Base-by-base conservation (phyloP, 768 basidiomycete genomes). In the Asterophora lycoperdoides region DNA sequence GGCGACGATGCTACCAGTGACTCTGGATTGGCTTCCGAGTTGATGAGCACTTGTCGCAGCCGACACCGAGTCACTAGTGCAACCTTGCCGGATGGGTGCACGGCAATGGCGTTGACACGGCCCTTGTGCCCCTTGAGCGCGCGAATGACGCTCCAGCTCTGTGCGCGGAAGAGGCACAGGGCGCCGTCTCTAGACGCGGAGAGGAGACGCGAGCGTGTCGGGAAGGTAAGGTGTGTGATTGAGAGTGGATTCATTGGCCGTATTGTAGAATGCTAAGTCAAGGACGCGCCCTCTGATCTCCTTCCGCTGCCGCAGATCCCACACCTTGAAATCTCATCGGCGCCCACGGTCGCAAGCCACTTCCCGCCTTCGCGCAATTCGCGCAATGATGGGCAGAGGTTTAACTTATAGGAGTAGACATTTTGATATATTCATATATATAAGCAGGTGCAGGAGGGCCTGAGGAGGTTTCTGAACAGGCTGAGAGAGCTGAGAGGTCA, bases 321-420 rank as follows among this genome's bases (percentile, higher is more conserved):
- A 99, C 8, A 99, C 84, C 65, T 97, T 97, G 58, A 98, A 41
- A 94, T 89, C 65, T 98, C 96, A 62, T 99, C 96, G 14, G 89
- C 80, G 55, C 91, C 91, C 6, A 93, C 96, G 0, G 88, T 93
- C 8, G 93, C 95, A 13, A 98, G 76, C 93, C 93, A 97, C 69
- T 96, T 97, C 1, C 93, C 93, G 28, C 93, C 93, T 2, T 79
- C 68, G 3, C 93, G 93, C 0, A 89, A 89, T n/a, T n/a, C n/a
- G n/a, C n/a, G n/a, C n/a, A n/a, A n/a, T n/a, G n/a, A n/a, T n/a
- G n/a, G n/a, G n/a, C n/a, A n/a, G n/a, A n/a, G n/a, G n/a, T n/a
- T n/a, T n/a, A n/a, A n/a, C n/a, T n/a, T n/a, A n/a, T n/a, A n/a
- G n/a, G n/a, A n/a, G n/a, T n/a, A n/a, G n/a, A n/a, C n/a, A n/a